Evolutionary conservation across 1,284 basidiomycete species (phyloP).

Genomic region (Microstroma glucosiphilum): DNA sequence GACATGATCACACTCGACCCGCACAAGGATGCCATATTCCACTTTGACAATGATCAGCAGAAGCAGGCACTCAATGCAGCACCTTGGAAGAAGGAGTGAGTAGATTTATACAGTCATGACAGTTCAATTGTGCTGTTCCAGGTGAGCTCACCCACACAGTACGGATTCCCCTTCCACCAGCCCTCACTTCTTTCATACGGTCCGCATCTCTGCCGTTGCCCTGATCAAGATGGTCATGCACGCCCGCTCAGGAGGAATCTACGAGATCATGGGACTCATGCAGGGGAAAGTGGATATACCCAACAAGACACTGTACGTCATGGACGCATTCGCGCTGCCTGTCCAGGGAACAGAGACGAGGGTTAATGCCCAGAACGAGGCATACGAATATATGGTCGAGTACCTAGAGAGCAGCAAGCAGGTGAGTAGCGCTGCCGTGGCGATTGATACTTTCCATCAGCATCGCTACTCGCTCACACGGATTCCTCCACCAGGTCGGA

Average conservation of each 20-base stretch:
- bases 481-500: conserved; percentile 60
- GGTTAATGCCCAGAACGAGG: conserved; percentile 91
- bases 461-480: background rate
- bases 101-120: conserved; percentile 14
- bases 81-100: conserved; percentile 82
- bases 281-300: conserved; percentile 86
- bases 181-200: conserved; percentile 85
- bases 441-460: too few relatives aligned
- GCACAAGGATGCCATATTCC: conserved; percentile 39
- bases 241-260: conserved; percentile 88
- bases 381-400: conserved; percentile 97
- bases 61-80: conserved; percentile 64
- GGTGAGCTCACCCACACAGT: conserved; percentile 17
- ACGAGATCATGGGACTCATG: conserved; percentile 99
- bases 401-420: conserved; percentile 73
- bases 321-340: conserved; percentile 93
- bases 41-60: conserved; percentile 68
- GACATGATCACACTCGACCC: conserved; percentile 55
- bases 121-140: conserved; percentile 10
- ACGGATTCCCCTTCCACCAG: conserved; percentile 55
- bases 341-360: conserved; percentile 99
- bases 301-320: conserved; percentile 68
- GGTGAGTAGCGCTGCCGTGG: conserved; percentile 53
- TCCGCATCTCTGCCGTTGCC: conserved; percentile 89
- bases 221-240: conserved; percentile 99